phyloP scores from a whole-genome alignment of 2,329 filamentous ascomycete genomes.

The Fonsecaea pugnacius region DNA sequence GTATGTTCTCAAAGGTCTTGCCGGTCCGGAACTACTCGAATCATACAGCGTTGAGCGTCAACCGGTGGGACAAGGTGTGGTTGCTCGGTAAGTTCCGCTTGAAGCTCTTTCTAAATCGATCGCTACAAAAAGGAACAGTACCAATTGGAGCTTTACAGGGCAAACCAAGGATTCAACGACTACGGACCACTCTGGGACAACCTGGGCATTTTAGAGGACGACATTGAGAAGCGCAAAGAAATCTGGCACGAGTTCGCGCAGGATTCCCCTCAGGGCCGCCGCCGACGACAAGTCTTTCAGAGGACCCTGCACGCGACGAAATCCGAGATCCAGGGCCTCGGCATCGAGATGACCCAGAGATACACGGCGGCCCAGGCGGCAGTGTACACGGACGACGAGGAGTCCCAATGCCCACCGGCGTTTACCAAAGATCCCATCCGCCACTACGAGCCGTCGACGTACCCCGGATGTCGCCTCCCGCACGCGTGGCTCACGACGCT shows the following conservation, averaged over 20 bases:
- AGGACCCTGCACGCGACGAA: neutral
- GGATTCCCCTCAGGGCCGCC: conserved; percentile 35
- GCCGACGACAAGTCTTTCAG: neutral
- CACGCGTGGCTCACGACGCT: conserved; percentile 65
- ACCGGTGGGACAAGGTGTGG: conserved; percentile 47
- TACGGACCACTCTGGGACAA: conserved; percentile 47
- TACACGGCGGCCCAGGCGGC: conserved; percentile 49
- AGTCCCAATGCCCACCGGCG: neutral
- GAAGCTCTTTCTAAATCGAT: conserved; percentile 64
- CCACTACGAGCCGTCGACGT: conserved; percentile 55
- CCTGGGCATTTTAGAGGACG: conserved; percentile 49
- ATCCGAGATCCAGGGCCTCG: conserved; percentile 57
- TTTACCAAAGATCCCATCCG: conserved; percentile 47
- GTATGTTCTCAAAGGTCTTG: conserved; percentile 33
- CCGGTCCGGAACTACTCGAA: conserved; percentile 31
- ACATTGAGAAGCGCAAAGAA: conserved; percentile 45
- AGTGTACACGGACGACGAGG: conserved; percentile 52
- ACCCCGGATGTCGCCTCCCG: conserved; percentile 63
- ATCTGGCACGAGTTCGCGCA: conserved; percentile 49
- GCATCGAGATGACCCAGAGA: conserved; percentile 63
- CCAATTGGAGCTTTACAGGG: conserved; percentile 43
- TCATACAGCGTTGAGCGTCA: conserved; percentile 43
- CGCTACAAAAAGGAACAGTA: conserved; percentile 36
- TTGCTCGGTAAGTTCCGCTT: conserved; percentile 46
- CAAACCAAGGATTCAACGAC: conserved; percentile 61